A percentile compares a stretch with the other conserved stretches of the same genome.
Conservation (phyloP, 345 rosid species). For the Aquilaria yunnanensis region DNA sequence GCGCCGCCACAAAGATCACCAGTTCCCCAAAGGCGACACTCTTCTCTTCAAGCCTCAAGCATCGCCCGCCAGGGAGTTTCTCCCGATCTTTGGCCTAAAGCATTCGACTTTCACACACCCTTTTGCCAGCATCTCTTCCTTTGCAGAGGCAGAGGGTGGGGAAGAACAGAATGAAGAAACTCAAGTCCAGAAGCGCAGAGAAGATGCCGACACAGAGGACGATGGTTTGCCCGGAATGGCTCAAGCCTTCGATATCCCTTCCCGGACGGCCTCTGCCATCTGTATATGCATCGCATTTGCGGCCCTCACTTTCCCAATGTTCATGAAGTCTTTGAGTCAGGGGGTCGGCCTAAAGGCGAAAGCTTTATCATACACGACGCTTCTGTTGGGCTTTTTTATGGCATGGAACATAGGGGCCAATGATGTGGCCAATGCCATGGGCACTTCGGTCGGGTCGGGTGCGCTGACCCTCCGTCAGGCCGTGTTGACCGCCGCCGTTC, state of each 20-base stretch:
- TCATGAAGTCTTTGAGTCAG: constrained; percentile 66
- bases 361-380: constrained; percentile 61
- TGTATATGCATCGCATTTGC: constrained; percentile 59
- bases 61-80: constrained; percentile 27
- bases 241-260: constrained; percentile 69
- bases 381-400: constrained; percentile 92
- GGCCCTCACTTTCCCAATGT: constrained; percentile 60
- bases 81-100: constrained; percentile 21
- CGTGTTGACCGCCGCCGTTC: constrained; percentile 74
- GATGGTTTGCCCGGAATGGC: constrained; percentile 65
- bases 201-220: constrained; percentile 18
- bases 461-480: constrained; percentile 83
- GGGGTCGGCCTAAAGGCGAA: constrained; percentile 60
- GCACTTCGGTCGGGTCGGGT: constrained; percentile 93
- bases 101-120: constrained; percentile 29
- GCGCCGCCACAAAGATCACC: constrained; percentile 27
- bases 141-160: constrained; percentile 54
- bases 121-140: constrained; percentile 71
- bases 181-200: constrained; percentile 23
- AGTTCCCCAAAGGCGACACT: constrained; percentile 23
- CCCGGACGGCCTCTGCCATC: constrained; percentile 61
- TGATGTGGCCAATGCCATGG: constrained; percentile 99
- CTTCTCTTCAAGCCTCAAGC: constrained; percentile 22
- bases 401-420: constrained; percentile 99
- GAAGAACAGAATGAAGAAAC: constrained; percentile 33